Evolutionary conservation across 2,329 filamentous ascomycete species (phyloP).

Genomic region (Nannizziopsis barbatae): DNA sequence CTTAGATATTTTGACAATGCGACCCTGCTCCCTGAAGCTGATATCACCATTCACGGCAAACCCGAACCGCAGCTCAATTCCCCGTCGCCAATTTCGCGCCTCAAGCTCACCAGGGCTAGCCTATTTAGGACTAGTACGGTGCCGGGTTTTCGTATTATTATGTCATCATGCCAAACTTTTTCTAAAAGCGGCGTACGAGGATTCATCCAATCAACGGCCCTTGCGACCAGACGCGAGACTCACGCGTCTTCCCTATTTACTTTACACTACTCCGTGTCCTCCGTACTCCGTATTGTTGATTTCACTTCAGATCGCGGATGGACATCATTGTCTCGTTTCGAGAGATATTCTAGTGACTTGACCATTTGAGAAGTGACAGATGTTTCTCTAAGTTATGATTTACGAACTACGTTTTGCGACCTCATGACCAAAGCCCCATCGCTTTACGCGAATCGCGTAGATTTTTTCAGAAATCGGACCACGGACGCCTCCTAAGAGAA

Average conservation of each 20-base stretch:
- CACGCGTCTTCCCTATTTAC: background rate
- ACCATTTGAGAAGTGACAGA: too few species aligned
- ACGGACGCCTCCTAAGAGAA: too few species aligned
- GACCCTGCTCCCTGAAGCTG: background rate
- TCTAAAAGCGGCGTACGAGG: background rate
- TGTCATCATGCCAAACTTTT: background rate
- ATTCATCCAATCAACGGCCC: background rate
- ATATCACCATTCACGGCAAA: background rate
- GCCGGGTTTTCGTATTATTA: background rate
- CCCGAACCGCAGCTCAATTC: background rate
- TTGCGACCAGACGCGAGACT: background rate
- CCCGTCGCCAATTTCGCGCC: slow-evolving; percentile 3
- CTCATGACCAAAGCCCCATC: too few species aligned
- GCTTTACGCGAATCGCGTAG: too few species aligned
- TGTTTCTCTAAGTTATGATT: too few species aligned
- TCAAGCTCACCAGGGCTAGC: slow-evolving; percentile 8
- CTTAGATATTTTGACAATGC: background rate
- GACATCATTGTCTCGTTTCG: too few species aligned
- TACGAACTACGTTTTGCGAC: too few species aligned
- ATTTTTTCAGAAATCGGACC: too few species aligned
- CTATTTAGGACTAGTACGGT: background rate
- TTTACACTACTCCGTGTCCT: too few species aligned
- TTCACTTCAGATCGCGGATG: too few species aligned
- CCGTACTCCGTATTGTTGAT: too few species aligned
- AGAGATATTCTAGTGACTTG: too few species aligned